Evolutionary conservation across 495 filamentous ascomycete species (phyloP).

Genomic region (Penicillium parvum): DNA sequence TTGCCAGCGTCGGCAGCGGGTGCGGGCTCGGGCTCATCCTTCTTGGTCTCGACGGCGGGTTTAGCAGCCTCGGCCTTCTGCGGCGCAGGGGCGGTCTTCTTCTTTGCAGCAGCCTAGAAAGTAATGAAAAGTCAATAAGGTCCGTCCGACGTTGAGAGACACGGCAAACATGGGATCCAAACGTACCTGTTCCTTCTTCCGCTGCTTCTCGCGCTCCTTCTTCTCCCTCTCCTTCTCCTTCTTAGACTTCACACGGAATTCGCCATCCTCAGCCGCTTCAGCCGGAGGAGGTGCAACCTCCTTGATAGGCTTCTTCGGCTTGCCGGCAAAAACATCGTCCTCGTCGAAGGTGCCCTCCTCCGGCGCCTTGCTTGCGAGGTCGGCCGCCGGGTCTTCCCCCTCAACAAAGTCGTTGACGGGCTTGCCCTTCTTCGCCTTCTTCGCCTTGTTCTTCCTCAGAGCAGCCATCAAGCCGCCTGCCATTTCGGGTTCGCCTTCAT

Average conservation of each 20-base stretch:
- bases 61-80: constrained; percentile 29
- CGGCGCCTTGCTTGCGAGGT: constrained; percentile 67
- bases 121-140: constrained; percentile 1
- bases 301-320: constrained; percentile 56
- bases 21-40: constrained; percentile 30
- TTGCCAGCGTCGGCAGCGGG: constrained; percentile 60
- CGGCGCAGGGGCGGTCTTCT: constrained; percentile 41
- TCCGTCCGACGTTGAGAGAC: neutral
- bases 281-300: constrained; percentile 38
- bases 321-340: constrained; percentile 70
- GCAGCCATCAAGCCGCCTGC: constrained; percentile 82
- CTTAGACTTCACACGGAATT: constrained; percentile 77
- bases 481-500: no score
- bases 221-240: constrained; percentile 96
- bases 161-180: neutral
- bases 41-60: constrained; percentile 43
- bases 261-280: constrained; percentile 54
- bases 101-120: constrained; percentile 59
- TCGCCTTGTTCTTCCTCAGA: constrained; percentile 82
- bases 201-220: constrained; percentile 88
- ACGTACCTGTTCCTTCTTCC: constrained; percentile 82
- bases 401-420: constrained; percentile 66
- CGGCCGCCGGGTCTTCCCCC: constrained; percentile 58
- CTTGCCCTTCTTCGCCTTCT: constrained; percentile 90
- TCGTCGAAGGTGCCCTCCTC: constrained; percentile 83